A percentile compares a stretch with the other conserved stretches of the same genome.
Evolutionary conservation across 306 rosid species (phyloP).

Genomic region (Lupinus albus): DNA sequence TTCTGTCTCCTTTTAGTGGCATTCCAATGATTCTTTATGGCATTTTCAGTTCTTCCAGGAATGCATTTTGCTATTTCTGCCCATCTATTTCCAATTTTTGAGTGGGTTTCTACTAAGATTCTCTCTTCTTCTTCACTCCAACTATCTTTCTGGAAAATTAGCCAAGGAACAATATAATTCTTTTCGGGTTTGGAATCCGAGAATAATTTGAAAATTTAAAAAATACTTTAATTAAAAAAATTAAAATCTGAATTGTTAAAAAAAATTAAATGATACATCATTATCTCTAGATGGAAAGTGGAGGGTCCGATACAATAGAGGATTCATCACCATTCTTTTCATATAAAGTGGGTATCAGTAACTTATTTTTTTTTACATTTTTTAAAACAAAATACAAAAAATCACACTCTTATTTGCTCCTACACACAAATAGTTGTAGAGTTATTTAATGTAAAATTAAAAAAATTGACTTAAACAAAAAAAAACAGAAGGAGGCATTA

Average conservation of each 20-base stretch:
- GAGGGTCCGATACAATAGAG: too few species aligned
- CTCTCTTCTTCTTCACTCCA: constrained; percentile 87
- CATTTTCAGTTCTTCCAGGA: constrained; percentile 81
- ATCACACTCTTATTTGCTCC: too few species aligned
- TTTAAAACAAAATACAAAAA: background rate
- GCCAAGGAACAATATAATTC: background rate
- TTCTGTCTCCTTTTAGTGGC: constrained; percentile 87
- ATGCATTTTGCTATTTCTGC: constrained; percentile 81
- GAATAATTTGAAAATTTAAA: too few species aligned
- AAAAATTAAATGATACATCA: too few species aligned
- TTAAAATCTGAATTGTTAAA: too few species aligned
- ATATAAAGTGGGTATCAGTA: background rate
- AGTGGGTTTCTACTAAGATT: constrained; percentile 65
- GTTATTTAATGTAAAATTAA: background rate
- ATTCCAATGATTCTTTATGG: constrained; percentile 95
- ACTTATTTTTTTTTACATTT: background rate
- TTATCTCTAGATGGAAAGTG: too few species aligned
- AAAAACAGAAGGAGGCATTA: background rate
- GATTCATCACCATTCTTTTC: background rate
- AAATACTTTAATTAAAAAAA: too few species aligned
- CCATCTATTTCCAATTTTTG: constrained; percentile 76
- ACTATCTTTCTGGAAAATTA: constrained; percentile 62
- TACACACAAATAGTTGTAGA: background rate
- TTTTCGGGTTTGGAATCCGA: too few species aligned
- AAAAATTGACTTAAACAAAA: too few species aligned